These are phyloP conservation scores for Arthrobotrys megalospora DNA, from an alignment of 2,329 filamentous ascomycete species.

Conservation along the genomic window DNA sequence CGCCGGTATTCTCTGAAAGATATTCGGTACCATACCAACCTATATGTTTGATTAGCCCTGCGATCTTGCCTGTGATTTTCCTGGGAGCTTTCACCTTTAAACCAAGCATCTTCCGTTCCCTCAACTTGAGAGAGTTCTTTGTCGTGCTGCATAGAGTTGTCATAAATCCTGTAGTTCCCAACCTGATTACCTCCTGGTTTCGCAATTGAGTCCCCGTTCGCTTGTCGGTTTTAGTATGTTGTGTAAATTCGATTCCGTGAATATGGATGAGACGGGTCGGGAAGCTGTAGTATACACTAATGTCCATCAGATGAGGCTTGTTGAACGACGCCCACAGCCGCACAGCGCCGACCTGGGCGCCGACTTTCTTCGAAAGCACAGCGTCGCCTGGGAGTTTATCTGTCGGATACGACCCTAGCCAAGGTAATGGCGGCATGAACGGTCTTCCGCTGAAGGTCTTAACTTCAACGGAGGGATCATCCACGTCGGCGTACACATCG, in stretches of 20 bases:
- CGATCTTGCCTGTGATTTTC: neutral
- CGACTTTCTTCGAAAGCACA: conserved; percentile 46
- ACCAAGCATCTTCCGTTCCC: conserved; percentile 48
- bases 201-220: neutral
- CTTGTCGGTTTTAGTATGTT: conserved; percentile 29
- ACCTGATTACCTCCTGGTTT: conserved; percentile 27
- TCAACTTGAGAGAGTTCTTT: conserved; percentile 28
- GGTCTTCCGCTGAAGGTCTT: conserved; percentile 53
- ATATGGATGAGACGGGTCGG: conserved; percentile 53
- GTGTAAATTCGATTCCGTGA: conserved; percentile 55
- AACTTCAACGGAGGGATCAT: conserved; percentile 30
- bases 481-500: conserved; percentile 40
- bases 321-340: conserved; percentile 40
- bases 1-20: conserved; percentile 43
- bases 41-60: neutral
- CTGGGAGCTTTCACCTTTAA: conserved; percentile 38
- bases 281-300: conserved; percentile 56
- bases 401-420: conserved; percentile 48
- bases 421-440: conserved; percentile 54
- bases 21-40: conserved; percentile 58
- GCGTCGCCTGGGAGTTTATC: conserved; percentile 53
- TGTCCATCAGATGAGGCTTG: conserved; percentile 36
- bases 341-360: conserved; percentile 50
- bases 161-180: conserved; percentile 58
- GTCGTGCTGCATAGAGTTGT: conserved; percentile 49